A percentile compares a stretch with the other conserved stretches of the same genome.
phyloP scores from a whole-genome alignment of 768 basidiomycete species.

The Pulveroboletus sp. region DNA sequence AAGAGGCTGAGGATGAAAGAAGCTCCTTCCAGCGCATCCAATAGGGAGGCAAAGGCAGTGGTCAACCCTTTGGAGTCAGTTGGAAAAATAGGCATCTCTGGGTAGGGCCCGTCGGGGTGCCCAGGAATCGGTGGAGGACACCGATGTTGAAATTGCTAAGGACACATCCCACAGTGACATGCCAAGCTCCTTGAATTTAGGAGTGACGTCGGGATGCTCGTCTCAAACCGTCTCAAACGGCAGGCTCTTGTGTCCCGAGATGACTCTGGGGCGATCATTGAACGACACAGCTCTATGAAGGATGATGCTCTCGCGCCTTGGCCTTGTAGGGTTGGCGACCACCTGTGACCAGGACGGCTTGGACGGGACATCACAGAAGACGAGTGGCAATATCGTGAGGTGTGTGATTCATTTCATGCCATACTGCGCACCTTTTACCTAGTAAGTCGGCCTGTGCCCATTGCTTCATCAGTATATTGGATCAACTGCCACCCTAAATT shows the following conservation, averaged over 20 bases:
- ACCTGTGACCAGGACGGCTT: slow-evolving; percentile 26
- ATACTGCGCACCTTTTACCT: not conserved
- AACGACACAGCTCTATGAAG: not conserved
- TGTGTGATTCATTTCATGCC: not conserved
- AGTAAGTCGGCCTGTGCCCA: not conserved
- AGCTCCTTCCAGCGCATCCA: not conserved
- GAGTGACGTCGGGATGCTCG: slow-evolving; percentile 32
- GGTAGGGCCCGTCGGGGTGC: slow-evolving; percentile 34
- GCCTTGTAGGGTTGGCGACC: slow-evolving; percentile 37
- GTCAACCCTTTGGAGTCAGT: slow-evolving; percentile 21
- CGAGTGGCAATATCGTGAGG: slow-evolving; percentile 23
- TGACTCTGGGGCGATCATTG: slow-evolving; percentile 20
- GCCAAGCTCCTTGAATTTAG: slow-evolving; percentile 24
- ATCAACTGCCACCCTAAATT: not conserved
- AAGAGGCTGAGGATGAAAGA: slow-evolving; percentile 16
- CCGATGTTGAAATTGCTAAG: slow-evolving; percentile 31
- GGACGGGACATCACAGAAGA: slow-evolving; percentile 36
- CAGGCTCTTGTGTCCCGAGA: slow-evolving; percentile 30
- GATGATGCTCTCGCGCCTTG: slow-evolving; percentile 23
- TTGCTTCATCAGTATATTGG: slow-evolving; percentile 2
- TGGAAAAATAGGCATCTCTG: slow-evolving; percentile 28
- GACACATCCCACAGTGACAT: slow-evolving; percentile 19
- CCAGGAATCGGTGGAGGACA: slow-evolving; percentile 26
- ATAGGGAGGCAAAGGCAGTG: slow-evolving; percentile 12
- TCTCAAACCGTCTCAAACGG: slow-evolving; percentile 33